A percentile compares a stretch with the other conserved stretches of the same genome.
Evolutionary conservation across 108 stramenopile species (phyloP).

Genomic region (Poteriospumella lacustris): DNA sequence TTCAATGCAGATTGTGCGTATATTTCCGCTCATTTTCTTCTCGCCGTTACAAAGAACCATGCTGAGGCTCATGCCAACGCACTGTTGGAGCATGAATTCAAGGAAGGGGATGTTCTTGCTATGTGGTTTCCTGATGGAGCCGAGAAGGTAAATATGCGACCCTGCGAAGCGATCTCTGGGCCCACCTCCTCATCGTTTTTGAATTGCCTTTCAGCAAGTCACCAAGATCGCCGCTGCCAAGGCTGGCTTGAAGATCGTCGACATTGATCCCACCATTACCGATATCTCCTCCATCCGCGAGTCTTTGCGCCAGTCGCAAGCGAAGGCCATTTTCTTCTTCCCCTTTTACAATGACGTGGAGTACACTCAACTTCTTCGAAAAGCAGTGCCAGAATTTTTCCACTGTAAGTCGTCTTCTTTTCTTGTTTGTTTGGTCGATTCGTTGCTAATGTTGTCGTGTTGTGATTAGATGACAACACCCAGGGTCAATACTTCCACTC

Average conservation of each 20-base stretch:
- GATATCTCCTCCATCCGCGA: background rate
- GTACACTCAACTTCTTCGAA: background rate
- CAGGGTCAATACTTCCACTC: background rate
- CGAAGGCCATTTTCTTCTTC: background rate
- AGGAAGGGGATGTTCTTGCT: background rate
- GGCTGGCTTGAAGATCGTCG: background rate
- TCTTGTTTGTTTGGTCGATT: background rate
- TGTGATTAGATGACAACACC: conserved; percentile 9
- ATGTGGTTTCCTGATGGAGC: background rate
- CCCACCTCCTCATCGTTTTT: background rate
- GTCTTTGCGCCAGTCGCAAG: background rate
- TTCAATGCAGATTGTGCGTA: no score
- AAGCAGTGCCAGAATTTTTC: conserved; percentile 1
- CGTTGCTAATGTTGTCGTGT: background rate
- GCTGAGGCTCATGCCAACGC: conserved; percentile 11
- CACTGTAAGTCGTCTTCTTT: conserved; percentile 7
- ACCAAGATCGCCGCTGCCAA: background rate
- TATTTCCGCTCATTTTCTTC: no score
- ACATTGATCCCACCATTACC: background rate
- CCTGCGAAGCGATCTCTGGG: no score
- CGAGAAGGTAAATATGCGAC: no score
- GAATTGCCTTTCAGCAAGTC: background rate
- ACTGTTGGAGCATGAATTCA: background rate
- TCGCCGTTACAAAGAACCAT: no score
- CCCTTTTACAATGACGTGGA: background rate